phyloP scores from a whole-genome alignment of 495 filamentous ascomycete species.

The Aspergillus indologenus region DNA sequence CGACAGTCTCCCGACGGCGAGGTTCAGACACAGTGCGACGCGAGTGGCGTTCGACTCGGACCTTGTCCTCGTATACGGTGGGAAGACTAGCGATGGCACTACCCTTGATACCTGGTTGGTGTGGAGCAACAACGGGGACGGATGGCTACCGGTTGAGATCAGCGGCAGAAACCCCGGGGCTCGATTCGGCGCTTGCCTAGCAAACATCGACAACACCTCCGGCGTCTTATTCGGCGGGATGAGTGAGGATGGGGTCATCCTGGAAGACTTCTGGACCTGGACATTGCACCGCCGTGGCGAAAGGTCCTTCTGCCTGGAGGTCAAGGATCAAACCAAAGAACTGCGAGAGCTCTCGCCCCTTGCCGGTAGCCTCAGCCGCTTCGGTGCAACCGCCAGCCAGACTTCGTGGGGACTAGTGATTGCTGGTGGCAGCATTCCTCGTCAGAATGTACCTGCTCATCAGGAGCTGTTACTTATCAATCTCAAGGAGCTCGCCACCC shows the following conservation, averaged over 20 bases:
- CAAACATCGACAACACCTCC: slow-evolving; percentile 30
- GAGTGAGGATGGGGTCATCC: slow-evolving; percentile 53
- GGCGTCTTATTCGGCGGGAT: slow-evolving; percentile 73
- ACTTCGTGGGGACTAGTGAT: slow-evolving; percentile 42
- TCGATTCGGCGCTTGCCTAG: slow-evolving; percentile 60
- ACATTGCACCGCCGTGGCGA: slow-evolving; percentile 28
- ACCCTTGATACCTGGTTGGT: slow-evolving; percentile 62
- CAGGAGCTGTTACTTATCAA: slow-evolving; percentile 41
- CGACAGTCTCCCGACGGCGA: slow-evolving; percentile 57
- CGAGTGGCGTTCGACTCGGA: slow-evolving; percentile 43
- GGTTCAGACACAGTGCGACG: slow-evolving; percentile 70
- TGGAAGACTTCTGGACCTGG: slow-evolving; percentile 60
- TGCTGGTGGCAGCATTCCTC: slow-evolving; percentile 39
- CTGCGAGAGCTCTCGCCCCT: slow-evolving; percentile 21
- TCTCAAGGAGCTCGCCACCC: slow-evolving; percentile 12
- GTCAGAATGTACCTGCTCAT: slow-evolving; percentile 27
- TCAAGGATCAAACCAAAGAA: slow-evolving; percentile 24
- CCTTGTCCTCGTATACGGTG: slow-evolving; percentile 64
- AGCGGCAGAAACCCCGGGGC: slow-evolving; percentile 38
- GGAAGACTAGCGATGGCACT: slow-evolving; percentile 55
- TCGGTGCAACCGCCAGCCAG: slow-evolving; percentile 29
- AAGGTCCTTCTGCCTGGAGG: slow-evolving; percentile 25
- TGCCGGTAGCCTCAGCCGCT: slow-evolving; percentile 26
- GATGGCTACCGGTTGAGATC: slow-evolving; percentile 50
- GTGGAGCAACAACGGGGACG: slow-evolving; percentile 51